A percentile compares a stretch with the other conserved stretches of the same genome.
These are phyloP conservation scores for Pyricularia pennisetigena DNA, from an alignment of 2,329 filamentous ascomycete species.

Conservation along the genomic window DNA sequence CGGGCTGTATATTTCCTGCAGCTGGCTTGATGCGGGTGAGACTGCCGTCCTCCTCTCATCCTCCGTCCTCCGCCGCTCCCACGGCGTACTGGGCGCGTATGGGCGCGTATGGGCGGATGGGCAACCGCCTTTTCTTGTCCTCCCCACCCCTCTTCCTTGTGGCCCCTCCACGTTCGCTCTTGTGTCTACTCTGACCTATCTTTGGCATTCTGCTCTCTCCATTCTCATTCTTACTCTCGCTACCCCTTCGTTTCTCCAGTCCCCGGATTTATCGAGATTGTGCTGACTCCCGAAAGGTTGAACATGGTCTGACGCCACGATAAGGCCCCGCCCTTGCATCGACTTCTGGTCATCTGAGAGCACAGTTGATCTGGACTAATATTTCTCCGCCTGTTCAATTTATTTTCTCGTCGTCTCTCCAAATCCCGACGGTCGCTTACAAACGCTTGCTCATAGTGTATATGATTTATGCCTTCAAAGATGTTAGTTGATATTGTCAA, in stretches of 20 bases:
- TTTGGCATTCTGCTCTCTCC: background rate
- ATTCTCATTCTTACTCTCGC: background rate
- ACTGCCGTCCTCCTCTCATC: background rate
- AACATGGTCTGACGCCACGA: background rate
- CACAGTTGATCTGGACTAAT: background rate
- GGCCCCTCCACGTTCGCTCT: background rate
- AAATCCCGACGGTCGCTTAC: background rate
- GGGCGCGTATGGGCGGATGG: background rate
- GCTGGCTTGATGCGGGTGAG: conserved; percentile 1
- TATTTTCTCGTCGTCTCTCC: too few species aligned
- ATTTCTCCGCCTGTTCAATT: background rate
- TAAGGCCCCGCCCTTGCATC: background rate
- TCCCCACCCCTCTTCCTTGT: background rate
- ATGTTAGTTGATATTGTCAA: background rate
- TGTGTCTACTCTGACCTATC: background rate
- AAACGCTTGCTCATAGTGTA: background rate
- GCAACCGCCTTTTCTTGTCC: background rate
- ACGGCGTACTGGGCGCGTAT: background rate
- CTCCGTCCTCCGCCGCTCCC: background rate
- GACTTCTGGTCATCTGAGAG: background rate
- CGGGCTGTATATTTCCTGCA: background rate
- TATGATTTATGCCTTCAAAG: background rate
- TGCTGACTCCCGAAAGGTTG: background rate
- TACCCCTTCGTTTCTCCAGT: background rate
- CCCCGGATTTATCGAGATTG: background rate